These are phyloP conservation scores for Nigrograna mackinnonii DNA, from an alignment of 2,329 filamentous ascomycete genomes.

Conservation along the genomic window DNA sequence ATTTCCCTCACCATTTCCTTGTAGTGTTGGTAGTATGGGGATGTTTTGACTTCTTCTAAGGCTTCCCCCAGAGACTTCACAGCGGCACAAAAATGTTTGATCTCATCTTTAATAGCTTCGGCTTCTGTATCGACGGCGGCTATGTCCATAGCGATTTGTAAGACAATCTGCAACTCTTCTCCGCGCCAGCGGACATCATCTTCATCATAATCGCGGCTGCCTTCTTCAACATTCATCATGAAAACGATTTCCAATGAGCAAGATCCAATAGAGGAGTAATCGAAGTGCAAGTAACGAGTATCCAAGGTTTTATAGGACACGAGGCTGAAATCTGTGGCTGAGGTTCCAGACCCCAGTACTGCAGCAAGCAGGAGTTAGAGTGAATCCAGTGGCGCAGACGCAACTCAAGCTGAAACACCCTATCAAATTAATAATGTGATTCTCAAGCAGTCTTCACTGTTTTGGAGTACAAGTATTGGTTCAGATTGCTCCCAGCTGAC, in stretches of 20 bases:
- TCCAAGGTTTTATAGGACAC: not conserved
- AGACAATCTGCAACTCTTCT: conserved; percentile 21
- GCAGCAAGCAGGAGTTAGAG: no score
- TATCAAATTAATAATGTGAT: no score
- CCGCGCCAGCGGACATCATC: conserved; percentile 25
- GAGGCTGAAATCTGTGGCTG: no score
- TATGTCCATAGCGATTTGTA: conserved; percentile 21
- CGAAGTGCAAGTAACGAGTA: not conserved
- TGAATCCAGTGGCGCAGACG: no score
- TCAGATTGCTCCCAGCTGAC: no score
- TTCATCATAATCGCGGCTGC: conserved; percentile 23
- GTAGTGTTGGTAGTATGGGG: conserved; percentile 19
- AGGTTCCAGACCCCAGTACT: no score
- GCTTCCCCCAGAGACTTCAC: conserved; percentile 18
- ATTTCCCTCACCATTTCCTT: conserved; percentile 18
- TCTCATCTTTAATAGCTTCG: conserved; percentile 21
- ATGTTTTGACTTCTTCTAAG: conserved; percentile 15
- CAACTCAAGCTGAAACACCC: no score
- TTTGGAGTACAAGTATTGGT: no score
- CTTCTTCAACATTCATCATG: not conserved
- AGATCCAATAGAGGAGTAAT: not conserved
- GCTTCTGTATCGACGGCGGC: conserved; percentile 23
- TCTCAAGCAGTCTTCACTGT: no score
- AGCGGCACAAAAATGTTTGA: conserved; percentile 19
- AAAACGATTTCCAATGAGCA: not conserved